Evolutionary conservation across 805 yeast species (phyloP).

Genomic region (Metschnikowia santaceciliae): DNA sequence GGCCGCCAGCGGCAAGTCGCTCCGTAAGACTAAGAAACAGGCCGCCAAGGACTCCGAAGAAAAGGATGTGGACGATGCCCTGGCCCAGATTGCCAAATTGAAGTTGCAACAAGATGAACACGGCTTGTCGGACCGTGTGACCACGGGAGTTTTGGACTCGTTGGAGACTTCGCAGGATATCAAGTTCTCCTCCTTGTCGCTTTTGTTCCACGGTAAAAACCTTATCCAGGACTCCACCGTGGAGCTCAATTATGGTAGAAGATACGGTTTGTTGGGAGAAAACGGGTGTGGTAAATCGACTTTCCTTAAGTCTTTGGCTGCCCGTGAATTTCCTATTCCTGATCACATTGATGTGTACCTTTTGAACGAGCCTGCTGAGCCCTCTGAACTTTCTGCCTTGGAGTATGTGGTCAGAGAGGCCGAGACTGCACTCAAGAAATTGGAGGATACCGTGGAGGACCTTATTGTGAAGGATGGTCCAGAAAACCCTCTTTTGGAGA

Average conservation of each 20-base stretch:
- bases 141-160: conserved; percentile 93
- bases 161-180: conserved; percentile 89
- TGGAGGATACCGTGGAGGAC: conserved; percentile 89
- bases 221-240: conserved; percentile 85
- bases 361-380: conserved; percentile 96
- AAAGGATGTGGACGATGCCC: conserved; percentile 55
- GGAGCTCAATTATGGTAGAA: conserved; percentile 95
- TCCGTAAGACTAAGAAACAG: conserved; percentile 61
- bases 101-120: conserved; percentile 91
- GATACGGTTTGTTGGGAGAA: conserved; percentile 96
- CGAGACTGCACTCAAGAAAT: conserved; percentile 81
- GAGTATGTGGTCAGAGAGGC: conserved; percentile 98
- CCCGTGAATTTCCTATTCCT: conserved; percentile 94
- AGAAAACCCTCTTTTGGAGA: conserved; percentile 80
- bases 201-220: conserved; percentile 96
- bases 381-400: conserved; percentile 86
- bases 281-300: conserved; percentile 99
- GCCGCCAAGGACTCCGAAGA: conserved; percentile 49
- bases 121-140: conserved; percentile 94
- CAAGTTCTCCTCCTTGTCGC: conserved; percentile 83
- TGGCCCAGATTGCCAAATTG: conserved; percentile 75
- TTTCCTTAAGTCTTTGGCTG: conserved; percentile 86
- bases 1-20: conserved; percentile 64
- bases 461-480: conserved; percentile 90
- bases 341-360: conserved; percentile 86